phyloP scores from a whole-genome alignment of 305 asterid genomes.

The Fraxinus sp. region DNA sequence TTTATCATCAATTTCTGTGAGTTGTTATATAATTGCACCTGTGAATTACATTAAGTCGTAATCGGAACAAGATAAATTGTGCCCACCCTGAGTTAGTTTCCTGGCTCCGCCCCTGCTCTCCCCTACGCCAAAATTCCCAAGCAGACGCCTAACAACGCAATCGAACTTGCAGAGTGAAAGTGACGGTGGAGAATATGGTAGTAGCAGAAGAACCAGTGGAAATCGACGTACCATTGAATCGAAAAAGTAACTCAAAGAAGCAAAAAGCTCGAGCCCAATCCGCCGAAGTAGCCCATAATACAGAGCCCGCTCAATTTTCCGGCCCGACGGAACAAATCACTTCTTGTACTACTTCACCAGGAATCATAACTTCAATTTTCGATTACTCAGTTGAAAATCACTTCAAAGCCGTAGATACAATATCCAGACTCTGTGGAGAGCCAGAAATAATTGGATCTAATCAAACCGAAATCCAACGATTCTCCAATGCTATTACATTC shows the following conservation, averaged over 20 bases:
- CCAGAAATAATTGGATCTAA: conserved; percentile 31
- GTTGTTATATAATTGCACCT: too few species aligned
- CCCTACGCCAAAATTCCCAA: too few species aligned
- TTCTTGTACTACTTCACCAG: conserved; percentile 25
- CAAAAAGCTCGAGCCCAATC: background rate
- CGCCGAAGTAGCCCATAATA: background rate
- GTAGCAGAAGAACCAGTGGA: conserved; percentile 25
- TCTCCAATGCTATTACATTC: conserved; percentile 64
- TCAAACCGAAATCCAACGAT: conserved; percentile 47
- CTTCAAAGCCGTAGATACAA: conserved; percentile 51
- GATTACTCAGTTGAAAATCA: conserved; percentile 72
- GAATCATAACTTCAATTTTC: conserved; percentile 49
- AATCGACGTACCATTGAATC: conserved; percentile 25
- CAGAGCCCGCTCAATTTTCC: conserved; percentile 18
- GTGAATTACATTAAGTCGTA: too few species aligned
- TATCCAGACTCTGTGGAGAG: conserved; percentile 50
- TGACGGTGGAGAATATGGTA: background rate
- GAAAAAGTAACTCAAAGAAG: conserved; percentile 21
- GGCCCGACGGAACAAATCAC: conserved; percentile 10
- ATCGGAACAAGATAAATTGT: too few species aligned
- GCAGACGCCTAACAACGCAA: background rate
- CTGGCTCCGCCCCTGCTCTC: too few species aligned
- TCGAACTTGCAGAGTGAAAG: background rate
- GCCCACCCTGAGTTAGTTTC: too few species aligned
- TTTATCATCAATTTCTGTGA: too few species aligned